Evolutionary conservation across 345 rosid genomes (phyloP).

Genomic region (Turritis glabra): DNA sequence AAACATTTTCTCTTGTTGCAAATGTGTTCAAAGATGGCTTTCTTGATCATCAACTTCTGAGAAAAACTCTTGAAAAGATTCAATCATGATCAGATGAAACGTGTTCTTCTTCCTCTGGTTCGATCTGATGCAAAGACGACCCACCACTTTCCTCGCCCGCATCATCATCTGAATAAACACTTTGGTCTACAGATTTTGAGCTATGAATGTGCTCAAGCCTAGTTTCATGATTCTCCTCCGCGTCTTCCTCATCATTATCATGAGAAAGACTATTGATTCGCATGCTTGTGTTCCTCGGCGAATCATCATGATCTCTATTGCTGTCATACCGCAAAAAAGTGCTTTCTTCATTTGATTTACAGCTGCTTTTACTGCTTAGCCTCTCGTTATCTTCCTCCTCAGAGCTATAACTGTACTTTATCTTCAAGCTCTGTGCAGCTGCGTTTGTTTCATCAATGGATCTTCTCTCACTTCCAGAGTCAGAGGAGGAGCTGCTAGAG

Average conservation of each 20-base stretch:
- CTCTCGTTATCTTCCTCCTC: conserved; percentile 35
- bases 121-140: conserved; percentile 6
- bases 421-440: conserved; percentile 38
- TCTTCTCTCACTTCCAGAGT: conserved; percentile 23
- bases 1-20: conserved; percentile 13
- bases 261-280: conserved; percentile 22
- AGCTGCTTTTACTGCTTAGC: conserved; percentile 29
- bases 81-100: conserved; percentile 25
- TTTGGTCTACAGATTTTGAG: conserved; percentile 30
- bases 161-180: conserved; percentile 33
- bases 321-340: conserved; percentile 20
- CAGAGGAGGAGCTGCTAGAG: conserved; percentile 30
- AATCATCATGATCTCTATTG: conserved; percentile 18
- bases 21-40: conserved; percentile 8
- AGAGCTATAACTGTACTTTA: conserved; percentile 34
- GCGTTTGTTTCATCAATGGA: conserved; percentile 27
- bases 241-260: not conserved
- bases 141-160: conserved; percentile 10
- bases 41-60: conserved; percentile 14
- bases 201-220: conserved; percentile 30
- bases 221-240: conserved; percentile 13
- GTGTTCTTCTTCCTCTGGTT: conserved; percentile 28
- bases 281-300: conserved; percentile 10
- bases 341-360: conserved; percentile 22
- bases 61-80: conserved; percentile 4